These are phyloP conservation scores for Ophiostoma piceae DNA, from an alignment of 2,329 filamentous ascomycete genomes.

Conservation along the genomic window DNA sequence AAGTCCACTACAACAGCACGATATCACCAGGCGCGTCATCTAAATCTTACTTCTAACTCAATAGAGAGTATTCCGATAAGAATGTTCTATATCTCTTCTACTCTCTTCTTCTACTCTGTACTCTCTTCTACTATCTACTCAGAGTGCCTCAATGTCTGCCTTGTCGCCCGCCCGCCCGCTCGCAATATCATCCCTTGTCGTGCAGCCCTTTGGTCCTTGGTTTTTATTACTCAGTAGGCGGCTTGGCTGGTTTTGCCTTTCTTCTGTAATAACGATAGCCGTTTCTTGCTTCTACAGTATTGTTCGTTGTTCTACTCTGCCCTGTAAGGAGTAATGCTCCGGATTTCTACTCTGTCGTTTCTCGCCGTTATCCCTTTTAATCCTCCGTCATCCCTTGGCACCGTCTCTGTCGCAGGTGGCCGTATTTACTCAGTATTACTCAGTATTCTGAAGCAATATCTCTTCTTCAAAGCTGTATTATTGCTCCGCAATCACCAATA, in stretches of 20 bases:
- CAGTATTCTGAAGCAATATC: too few species aligned
- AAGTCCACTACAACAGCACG: neutral
- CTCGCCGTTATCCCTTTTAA: neutral
- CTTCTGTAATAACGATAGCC: neutral
- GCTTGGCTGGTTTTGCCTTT: slow-evolving; percentile 3
- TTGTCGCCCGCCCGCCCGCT: neutral
- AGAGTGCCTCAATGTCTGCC: neutral
- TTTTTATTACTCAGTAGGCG: neutral
- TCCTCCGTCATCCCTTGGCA: neutral
- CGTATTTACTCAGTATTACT: neutral
- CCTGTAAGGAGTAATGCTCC: slow-evolving; percentile 2
- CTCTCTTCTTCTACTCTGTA: too few species aligned
- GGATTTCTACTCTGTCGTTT: neutral
- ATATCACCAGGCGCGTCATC: slow-evolving; percentile 3
- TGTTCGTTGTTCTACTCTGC: neutral
- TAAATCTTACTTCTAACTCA: neutral
- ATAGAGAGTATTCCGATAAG: too few species aligned
- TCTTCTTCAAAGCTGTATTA: too few species aligned
- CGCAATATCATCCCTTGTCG: neutral
- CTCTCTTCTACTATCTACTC: too few species aligned
- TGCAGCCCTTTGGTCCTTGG: neutral
- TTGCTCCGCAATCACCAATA: neutral
- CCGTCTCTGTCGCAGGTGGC: neutral
- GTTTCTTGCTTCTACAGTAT: neutral
- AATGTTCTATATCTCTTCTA: neutral